phyloP scores from a whole-genome alignment of 164 flowering plant genomes.

The Saururus chinensis region DNA sequence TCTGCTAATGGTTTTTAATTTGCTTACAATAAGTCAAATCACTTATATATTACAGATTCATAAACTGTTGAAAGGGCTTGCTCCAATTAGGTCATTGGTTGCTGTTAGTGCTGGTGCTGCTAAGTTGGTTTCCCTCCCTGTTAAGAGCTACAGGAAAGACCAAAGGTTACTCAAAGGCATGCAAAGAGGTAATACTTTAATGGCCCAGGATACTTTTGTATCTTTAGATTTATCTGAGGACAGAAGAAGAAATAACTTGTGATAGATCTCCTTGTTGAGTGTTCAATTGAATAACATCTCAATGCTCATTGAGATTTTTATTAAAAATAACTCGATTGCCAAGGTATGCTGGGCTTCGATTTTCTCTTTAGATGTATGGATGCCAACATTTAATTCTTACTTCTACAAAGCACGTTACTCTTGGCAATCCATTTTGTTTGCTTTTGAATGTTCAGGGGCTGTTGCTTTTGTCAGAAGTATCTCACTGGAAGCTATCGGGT shows the following conservation, averaged over 20 bases:
- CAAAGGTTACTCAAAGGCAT: slow-evolving; percentile 73
- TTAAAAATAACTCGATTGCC: neutral
- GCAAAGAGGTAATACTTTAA: slow-evolving; percentile 65
- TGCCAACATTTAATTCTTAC: neutral
- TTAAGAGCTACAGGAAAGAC: slow-evolving; percentile 77
- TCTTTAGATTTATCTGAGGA: too few relatives aligned
- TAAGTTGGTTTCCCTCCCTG: slow-evolving; percentile 75
- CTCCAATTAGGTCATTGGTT: slow-evolving; percentile 68
- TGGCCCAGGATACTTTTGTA: too few relatives aligned
- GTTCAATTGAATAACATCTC: too few relatives aligned
- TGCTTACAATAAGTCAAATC: neutral
- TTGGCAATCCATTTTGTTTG: neutral
- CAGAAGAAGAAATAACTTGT: too few relatives aligned
- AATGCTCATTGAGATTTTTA: too few relatives aligned
- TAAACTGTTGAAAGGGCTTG: slow-evolving; percentile 75
- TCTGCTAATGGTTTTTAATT: neutral
- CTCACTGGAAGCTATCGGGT: slow-evolving; percentile 90
- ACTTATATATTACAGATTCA: slow-evolving; percentile 32
- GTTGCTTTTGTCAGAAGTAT: slow-evolving; percentile 89
- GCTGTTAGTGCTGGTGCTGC: slow-evolving; percentile 91
- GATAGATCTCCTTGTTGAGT: too few relatives aligned
- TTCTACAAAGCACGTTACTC: neutral
- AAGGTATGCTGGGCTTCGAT: neutral
- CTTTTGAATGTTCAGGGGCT: slow-evolving; percentile 42
- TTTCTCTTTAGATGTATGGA: too few relatives aligned